A percentile compares a stretch with the other conserved stretches of the same genome.
Conservation (phyloP, 208 protist species). For the Leishmania martiniquensis region DNA sequence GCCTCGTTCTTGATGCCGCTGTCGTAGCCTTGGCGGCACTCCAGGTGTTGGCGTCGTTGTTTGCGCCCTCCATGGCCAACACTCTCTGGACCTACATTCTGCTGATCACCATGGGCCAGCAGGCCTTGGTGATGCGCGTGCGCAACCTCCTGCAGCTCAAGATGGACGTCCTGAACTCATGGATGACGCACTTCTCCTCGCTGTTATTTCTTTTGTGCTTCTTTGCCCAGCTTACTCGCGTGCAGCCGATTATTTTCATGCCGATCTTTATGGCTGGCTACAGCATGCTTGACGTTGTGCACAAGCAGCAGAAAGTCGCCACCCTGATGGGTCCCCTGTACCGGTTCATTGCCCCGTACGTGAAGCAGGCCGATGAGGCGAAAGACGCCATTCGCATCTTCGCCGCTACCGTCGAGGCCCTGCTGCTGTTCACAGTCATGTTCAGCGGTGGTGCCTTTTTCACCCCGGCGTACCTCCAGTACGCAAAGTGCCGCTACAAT, state of each 20-base stretch:
- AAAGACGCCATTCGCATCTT: conserved; percentile 42
- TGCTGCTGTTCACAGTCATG: conserved; percentile 72
- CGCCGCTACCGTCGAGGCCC: conserved; percentile 63
- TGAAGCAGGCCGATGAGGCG: conserved; percentile 38
- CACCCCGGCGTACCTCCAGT: conserved; percentile 82
- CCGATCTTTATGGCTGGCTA: conserved; percentile 47
- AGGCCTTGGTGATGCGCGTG: conserved; percentile 45
- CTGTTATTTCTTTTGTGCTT: conserved; percentile 53
- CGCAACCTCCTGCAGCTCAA: conserved; percentile 47
- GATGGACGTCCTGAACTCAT: conserved; percentile 43
- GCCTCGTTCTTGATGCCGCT: conserved; percentile 31
- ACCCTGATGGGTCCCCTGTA: conserved; percentile 39
- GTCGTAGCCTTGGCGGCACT: conserved; percentile 18
- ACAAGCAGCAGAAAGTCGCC: conserved; percentile 35
- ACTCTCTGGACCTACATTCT: conserved; percentile 49
- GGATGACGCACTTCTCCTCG: conserved; percentile 58
- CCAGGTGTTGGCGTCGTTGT: conserved; percentile 29
- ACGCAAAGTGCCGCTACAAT: conserved; percentile 73
- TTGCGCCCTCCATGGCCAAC: conserved; percentile 23
- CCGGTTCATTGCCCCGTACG: conserved; percentile 34
- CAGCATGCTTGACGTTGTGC: conserved; percentile 45
- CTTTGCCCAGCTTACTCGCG: conserved; percentile 48
- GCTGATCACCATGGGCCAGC: conserved; percentile 43
- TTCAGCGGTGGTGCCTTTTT: conserved; percentile 71
- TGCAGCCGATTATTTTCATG: conserved; percentile 50